Conservation (phyloP, 2,329 filamentous ascomycete species). For the Fusarium sp. region DNA sequence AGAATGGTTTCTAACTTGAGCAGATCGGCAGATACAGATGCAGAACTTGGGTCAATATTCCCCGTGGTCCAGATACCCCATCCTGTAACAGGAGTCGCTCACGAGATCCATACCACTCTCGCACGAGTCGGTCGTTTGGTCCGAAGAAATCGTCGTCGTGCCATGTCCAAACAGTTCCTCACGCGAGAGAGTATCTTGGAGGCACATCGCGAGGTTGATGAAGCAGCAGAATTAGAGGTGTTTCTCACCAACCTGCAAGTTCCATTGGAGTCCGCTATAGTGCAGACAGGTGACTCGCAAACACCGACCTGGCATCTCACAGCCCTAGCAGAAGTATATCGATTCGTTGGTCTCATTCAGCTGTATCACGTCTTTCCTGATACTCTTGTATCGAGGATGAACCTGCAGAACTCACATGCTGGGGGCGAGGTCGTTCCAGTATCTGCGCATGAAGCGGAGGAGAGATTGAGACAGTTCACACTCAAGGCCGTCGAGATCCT, state of each 20-base stretch:
- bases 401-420: rapidly evolving
- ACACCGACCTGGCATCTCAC: background rate
- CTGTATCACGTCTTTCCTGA: background rate
- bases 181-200: background rate
- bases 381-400: background rate
- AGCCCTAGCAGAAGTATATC: rapidly evolving
- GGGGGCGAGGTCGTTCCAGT: rapidly evolving
- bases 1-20: rapidly evolving
- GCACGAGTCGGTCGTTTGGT: background rate
- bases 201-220: background rate
- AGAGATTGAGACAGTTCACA: background rate
- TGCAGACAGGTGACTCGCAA: background rate
- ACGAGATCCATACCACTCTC: background rate
- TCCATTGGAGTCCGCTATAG: background rate
- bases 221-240: background rate
- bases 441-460: background rate
- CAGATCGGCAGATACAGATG: rapidly evolving
- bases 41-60: background rate
- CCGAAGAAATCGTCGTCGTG: background rate
- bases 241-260: background rate
- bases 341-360: background rate
- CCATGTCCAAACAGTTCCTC: background rate
- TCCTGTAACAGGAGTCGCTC: background rate
- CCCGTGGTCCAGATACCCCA: background rate
- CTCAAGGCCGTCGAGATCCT: background rate